phyloP scores from a whole-genome alignment of 2,329 filamentous ascomycete genomes.

The Fusarium sacchari region DNA sequence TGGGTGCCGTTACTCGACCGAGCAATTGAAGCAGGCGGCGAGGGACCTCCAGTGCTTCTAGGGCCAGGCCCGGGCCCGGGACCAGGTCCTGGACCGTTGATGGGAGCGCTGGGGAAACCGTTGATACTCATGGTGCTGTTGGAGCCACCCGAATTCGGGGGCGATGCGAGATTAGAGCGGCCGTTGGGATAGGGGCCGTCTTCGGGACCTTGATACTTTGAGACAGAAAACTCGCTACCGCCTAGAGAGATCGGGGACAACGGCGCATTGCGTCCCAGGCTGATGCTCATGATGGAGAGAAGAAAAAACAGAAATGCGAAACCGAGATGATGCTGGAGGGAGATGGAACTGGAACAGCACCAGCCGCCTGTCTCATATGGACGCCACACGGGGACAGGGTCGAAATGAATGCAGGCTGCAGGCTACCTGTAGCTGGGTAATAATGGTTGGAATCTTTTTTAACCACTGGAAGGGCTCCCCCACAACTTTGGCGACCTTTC shows the following conservation, averaged over 20 bases:
- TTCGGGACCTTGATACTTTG: constrained; percentile 70
- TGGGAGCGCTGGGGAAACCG: constrained; percentile 59
- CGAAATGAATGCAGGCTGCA: constrained; percentile 38
- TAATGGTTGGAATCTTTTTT: constrained; percentile 38
- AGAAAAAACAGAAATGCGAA: constrained; percentile 30
- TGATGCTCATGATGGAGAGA: constrained; percentile 65
- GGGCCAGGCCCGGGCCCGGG: constrained; percentile 61
- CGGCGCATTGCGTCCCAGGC: constrained; percentile 74
- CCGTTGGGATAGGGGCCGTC: constrained; percentile 63
- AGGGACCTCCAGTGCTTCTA: constrained; percentile 72
- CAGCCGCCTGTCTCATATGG: constrained; percentile 44
- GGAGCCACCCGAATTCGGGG: constrained; percentile 73
- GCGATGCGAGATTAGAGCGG: constrained; percentile 72
- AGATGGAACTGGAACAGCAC: constrained; percentile 37
- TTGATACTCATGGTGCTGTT: constrained; percentile 68
- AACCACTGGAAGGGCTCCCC: constrained; percentile 39
- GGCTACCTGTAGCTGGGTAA: neutral
- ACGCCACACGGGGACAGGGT: constrained; percentile 42
- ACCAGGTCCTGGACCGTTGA: constrained; percentile 50
- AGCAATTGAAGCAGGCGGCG: constrained; percentile 88
- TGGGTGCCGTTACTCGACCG: constrained; percentile 84
- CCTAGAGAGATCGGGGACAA: constrained; percentile 85
- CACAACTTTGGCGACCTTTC: constrained; percentile 42
- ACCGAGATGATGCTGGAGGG: constrained; percentile 40
- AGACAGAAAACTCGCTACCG: constrained; percentile 84